Evolutionary conservation across 2,329 filamentous ascomycete genomes (phyloP), one percentile per base, ranked within the genome.

Genomic region (Thelonectria olida): DNA sequence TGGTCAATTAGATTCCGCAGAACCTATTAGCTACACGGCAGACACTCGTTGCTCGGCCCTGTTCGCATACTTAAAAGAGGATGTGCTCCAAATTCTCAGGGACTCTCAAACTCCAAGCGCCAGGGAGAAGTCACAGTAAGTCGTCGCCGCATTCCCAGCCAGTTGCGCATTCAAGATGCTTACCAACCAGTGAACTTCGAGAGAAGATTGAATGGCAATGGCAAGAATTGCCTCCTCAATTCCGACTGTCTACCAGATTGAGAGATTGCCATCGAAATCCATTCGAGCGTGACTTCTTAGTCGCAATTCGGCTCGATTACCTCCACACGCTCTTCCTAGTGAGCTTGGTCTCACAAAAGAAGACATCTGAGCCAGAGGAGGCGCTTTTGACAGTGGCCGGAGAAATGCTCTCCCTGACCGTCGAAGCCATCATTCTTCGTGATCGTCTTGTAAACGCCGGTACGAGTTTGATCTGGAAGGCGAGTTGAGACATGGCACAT

Each of bases 401-500:
- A 3, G 62, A 67, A 31, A 65, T 67, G 38, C 57, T 67, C 3
- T 62, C 62, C 10, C 19, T 61, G 22, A 57, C 55, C 6, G 57
- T 65, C 1, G 62, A 67, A 34, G 56, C 52, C 6, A 57, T 67
- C n/a, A 63, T 67, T 23, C 51, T 65, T 10, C 54, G 59, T 4
- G 58, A 61, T 27, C 57, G 44, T 3, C 42, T 65, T 2, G 60
- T 64, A 10, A 65, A 65, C 34, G 62, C 64, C 7, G 64, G 64
- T 1, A 55, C 59, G 3, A 54, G 38, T 13, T 45, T 67, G 3
- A 56, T 65, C n/a, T 67, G 64, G 64, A 67, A 64, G 59, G 64
- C 59, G 6, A 44, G 36, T 34, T 15, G 25, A 5, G n/a, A 8
- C 5, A 38, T 38, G 34, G 5, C 13, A 5, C 6, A 45, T 7